A percentile compares a stretch with the other conserved stretches of the same genome.
Conservation (phyloP, 2,329 filamentous ascomycete genomes). For the Hirsutella thompsonii region DNA sequence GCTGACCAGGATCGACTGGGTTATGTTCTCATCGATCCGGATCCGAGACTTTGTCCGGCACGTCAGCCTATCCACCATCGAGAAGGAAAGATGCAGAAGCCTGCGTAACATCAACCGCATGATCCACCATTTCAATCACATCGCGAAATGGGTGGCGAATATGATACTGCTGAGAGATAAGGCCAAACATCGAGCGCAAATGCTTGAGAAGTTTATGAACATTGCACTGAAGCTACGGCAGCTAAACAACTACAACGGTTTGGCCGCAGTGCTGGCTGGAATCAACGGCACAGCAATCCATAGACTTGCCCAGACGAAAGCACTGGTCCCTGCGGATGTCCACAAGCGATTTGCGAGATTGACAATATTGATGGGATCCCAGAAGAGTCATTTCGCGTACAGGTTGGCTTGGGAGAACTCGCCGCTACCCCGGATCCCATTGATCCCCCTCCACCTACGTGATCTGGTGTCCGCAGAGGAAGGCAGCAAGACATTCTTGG, state of each 20-base stretch:
- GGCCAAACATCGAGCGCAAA: constrained; percentile 82
- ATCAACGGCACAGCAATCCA: constrained; percentile 82
- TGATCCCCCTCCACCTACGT: constrained; percentile 76
- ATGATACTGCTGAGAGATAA: constrained; percentile 87
- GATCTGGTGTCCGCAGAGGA: constrained; percentile 89
- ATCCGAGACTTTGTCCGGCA: constrained; percentile 88
- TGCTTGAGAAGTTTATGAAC: constrained; percentile 91
- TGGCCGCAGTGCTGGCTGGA: constrained; percentile 87
- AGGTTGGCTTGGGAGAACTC: constrained; percentile 97
- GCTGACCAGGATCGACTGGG: constrained; percentile 92
- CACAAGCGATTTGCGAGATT: constrained; percentile 81
- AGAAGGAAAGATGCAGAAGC: constrained; percentile 63
- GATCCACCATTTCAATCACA: constrained; percentile 84
- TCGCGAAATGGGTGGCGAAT: constrained; percentile 71
- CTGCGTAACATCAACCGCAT: constrained; percentile 85
- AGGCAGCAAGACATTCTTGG: constrained; percentile 82
- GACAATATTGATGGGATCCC: constrained; percentile 82
- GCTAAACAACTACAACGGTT: constrained; percentile 91
- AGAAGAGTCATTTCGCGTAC: constrained; percentile 89
- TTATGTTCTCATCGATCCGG: constrained; percentile 91
- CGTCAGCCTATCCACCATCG: constrained; percentile 60
- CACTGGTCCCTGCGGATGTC: constrained; percentile 56
- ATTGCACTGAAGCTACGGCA: constrained; percentile 77
- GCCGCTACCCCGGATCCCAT: constrained; percentile 78
- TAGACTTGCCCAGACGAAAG: constrained; percentile 66